Evolutionary conservation across 495 filamentous ascomycete genomes (phyloP), one percentile per base, ranked within the genome.

Genomic region (Cenococcum geophilum): DNA sequence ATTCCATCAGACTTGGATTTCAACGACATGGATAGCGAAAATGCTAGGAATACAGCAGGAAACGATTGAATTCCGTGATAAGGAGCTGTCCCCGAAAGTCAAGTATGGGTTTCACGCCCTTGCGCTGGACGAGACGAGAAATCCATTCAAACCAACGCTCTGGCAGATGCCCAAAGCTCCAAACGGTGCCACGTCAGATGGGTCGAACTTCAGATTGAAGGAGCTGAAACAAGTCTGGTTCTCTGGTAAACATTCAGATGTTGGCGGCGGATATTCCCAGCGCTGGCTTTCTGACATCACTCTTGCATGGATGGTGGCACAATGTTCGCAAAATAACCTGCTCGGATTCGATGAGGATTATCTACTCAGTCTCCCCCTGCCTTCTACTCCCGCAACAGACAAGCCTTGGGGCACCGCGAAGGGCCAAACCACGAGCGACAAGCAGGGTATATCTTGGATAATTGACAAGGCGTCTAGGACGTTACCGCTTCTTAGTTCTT

Each of bases 211-310:
- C 14, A 22, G 23, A 9, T 27, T 52, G 49, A 23, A 32, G 49
- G 49, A 52, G 27, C 23, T 62, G 52, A 57, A 43, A 32, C 59
- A 62, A 36, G 55, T 59, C 12, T 62, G 59, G 59, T 62, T 62
- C 43, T 53, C 59, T 1, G 59, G 59, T 5, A 36, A 11, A 34
- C 59, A 62, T 27, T 40, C 52, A 6, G 49, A 60, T 22, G 21
- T 59, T 23, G 58, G 49, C 2, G 58, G 58, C 4, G 58, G 58
- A 25, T 51, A 51, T 20, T 8, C 12, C 1, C 55, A 62, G 22
- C 51, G 23, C 10, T 34, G 53, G 36, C 37, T 62, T 12, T 42
- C 52, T 6, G 53, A 62, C 35, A 57, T 59, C n/a, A 58, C 52
- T 8, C 54, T 62, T 23, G 59, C 55, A 27, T 62, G 59, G 59